Conservation (phyloP, 208 protist species). For the Acanthamoeba royreba region DNA sequence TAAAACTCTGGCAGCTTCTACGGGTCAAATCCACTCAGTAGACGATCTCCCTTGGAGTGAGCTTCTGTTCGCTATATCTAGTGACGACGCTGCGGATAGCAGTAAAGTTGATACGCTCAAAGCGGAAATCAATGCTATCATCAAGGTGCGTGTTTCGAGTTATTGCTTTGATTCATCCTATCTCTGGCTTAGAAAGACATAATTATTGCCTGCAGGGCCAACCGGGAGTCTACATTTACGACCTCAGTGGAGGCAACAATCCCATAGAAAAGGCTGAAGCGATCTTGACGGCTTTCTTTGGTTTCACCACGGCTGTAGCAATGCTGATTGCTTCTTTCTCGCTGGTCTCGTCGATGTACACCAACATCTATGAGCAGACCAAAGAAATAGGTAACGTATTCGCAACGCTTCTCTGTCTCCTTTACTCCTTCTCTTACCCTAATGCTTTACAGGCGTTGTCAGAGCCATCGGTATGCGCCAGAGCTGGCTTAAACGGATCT, state of each 20-base stretch:
- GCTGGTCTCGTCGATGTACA: conserved; percentile 87
- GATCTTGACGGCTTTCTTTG: conserved; percentile 90
- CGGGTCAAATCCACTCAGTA: not conserved
- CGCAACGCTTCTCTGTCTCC: conserved; percentile 78
- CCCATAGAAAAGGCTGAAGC: conserved; percentile 67
- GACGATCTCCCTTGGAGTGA: not conserved
- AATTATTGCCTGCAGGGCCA: not conserved
- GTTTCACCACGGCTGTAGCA: conserved; percentile 85
- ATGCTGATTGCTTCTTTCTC: conserved; percentile 93
- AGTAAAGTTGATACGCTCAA: not conserved
- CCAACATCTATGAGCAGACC: conserved; percentile 89
- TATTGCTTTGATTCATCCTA: not conserved
- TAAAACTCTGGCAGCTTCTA: not conserved
- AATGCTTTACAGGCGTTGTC: not conserved
- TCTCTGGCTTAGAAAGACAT: too few relatives aligned
- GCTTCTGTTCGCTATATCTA: not conserved
- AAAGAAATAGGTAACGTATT: conserved; percentile 95
- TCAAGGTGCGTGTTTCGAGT: not conserved
- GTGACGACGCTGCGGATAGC: not conserved
- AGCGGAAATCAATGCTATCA: not conserved
- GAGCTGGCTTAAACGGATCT: conserved; percentile 83
- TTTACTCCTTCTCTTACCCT: conserved; percentile 55
- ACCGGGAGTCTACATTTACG: not conserved
- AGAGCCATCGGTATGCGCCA: conserved; percentile 35
- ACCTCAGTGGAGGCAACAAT: conserved; percentile 55